Evolutionary conservation across 805 yeast species (phyloP).

Genomic region (Ogataea saltuana): DNA sequence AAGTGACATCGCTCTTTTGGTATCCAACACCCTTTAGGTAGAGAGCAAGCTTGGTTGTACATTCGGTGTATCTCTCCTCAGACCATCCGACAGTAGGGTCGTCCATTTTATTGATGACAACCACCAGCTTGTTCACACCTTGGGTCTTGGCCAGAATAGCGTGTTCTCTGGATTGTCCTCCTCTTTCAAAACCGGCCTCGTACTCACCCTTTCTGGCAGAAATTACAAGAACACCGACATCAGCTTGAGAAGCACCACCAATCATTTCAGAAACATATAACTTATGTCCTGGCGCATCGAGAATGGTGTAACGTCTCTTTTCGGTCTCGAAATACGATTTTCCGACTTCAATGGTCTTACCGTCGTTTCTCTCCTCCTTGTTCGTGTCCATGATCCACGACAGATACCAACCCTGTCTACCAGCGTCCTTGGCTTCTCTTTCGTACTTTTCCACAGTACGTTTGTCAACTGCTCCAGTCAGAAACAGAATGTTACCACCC

Average conservation of each 20-base stretch:
- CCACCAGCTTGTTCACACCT: slow-evolving; percentile 92
- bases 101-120: slow-evolving; percentile 98
- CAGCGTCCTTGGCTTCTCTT: slow-evolving; percentile 98
- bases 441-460: slow-evolving; percentile 98
- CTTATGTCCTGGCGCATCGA: slow-evolving; percentile 99
- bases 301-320: slow-evolving; percentile 93
- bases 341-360: slow-evolving; percentile 99
- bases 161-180: slow-evolving; percentile 98
- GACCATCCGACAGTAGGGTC: slow-evolving; percentile 97
- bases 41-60: slow-evolving; percentile 74
- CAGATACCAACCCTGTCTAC: slow-evolving; percentile 99
- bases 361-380: slow-evolving; percentile 97
- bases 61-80: slow-evolving; percentile 92
- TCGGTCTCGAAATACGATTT: slow-evolving; percentile 97
- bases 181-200: slow-evolving; percentile 98
- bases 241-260: slow-evolving; percentile 99
- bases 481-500: slow-evolving; percentile 94
- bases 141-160: slow-evolving; percentile 97
- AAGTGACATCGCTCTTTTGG: slow-evolving; percentile 78
- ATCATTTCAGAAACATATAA: slow-evolving; percentile 99
- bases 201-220: slow-evolving; percentile 99
- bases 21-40: slow-evolving; percentile 91
- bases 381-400: slow-evolving; percentile 99
- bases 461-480: slow-evolving; percentile 97
- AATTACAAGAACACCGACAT: slow-evolving; percentile 94